Base-by-base conservation (phyloP, 2,329 filamentous ascomycete species). In the Penicillium nordicum region DNA sequence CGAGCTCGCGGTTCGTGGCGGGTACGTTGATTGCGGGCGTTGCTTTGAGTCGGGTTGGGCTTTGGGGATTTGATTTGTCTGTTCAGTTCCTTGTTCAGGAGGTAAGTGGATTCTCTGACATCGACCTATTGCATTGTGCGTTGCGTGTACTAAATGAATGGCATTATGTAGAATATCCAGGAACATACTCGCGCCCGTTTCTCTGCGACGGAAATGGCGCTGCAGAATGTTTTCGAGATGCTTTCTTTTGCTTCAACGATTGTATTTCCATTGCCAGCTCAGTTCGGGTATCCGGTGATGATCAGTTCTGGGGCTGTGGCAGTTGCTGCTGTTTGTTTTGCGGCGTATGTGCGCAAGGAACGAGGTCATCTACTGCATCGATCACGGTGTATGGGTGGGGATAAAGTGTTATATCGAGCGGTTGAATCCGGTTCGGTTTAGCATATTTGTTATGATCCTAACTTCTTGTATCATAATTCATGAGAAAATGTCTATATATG, bases 161-260 rank as follows among this genome's bases (percentile, higher is more conserved):
- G 32, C 2, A 42, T 43, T 7, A 5, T 16, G 29, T 52, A 85
- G 83, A 80, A 82, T 52, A 79, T 87, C 21, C 77, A 82, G 40
- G 73, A 77, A 16, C 72, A 78, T n/a, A 69, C 78, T 38, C 82
- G 89, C n/a, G 88, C 87, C 1, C 75, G 79, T 0, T 92, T 92
- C 63, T 90, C 88, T 0, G 77, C 86, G 0, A 80, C 84, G 8
- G 89, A 92, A 69, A 81, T 85, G 9, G 80, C 84, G 0, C 79
- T 86, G 38, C 88, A 92, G 68, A 91, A 86, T 58, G 62, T 82
- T 0, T 90, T 90, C 58, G 88, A 92, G 69, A 78, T 91, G 46
- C 70, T 85, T 1, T 86, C 87, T 0, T 91, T 84, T 66, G 79
- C 79, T 0, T 80, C 81, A 0, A 92, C 88, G 0, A 84, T 90